A percentile compares a stretch with the other conserved stretches of the same genome.
Conservation (phyloP, 1,139 yeast genomes). For the Lodderomyces margitis region DNA sequence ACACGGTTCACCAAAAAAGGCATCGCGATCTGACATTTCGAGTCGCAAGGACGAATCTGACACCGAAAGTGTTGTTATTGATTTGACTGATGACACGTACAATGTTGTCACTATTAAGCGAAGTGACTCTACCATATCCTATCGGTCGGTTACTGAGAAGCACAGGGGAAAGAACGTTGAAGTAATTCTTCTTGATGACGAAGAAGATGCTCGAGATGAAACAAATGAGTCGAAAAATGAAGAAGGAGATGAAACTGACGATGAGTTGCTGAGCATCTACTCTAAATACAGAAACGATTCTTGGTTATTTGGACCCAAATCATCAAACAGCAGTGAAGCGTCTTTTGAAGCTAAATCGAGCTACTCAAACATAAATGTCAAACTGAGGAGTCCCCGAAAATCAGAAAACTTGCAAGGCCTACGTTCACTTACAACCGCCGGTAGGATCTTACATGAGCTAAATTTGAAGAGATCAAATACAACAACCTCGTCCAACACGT, state of each 20-base stretch:
- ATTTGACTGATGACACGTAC: constrained; percentile 42
- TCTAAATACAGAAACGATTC: constrained; percentile 38
- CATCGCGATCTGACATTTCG: constrained; percentile 3
- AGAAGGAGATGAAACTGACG: constrained; percentile 20
- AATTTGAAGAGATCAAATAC: constrained; percentile 14
- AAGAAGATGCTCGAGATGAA: constrained; percentile 27
- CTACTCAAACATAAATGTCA: background rate
- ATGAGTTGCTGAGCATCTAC: constrained; percentile 41
- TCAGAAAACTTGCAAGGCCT: background rate
- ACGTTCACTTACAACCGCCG: constrained; percentile 1
- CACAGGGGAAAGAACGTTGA: constrained; percentile 45
- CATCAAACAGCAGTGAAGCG: constrained; percentile 2
- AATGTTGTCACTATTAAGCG: constrained; percentile 38
- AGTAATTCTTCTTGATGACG: constrained; percentile 46
- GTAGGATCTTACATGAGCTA: constrained; percentile 4
- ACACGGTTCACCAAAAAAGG: constrained; percentile 11
- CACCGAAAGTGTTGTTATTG: constrained; percentile 40
- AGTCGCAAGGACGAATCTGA: constrained; percentile 17
- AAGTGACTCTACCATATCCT: constrained; percentile 34
- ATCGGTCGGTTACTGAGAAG: constrained; percentile 40
- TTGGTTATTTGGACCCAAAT: constrained; percentile 23
- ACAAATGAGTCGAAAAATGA: constrained; percentile 16
- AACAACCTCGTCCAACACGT: constrained; percentile 11
- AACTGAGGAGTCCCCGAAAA: background rate
- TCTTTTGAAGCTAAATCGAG: background rate